A percentile compares a stretch with the other conserved stretches of the same genome.
Conservation (phyloP, 1,139 yeast species). For the Nakaseomyces kungkrabaensis region DNA sequence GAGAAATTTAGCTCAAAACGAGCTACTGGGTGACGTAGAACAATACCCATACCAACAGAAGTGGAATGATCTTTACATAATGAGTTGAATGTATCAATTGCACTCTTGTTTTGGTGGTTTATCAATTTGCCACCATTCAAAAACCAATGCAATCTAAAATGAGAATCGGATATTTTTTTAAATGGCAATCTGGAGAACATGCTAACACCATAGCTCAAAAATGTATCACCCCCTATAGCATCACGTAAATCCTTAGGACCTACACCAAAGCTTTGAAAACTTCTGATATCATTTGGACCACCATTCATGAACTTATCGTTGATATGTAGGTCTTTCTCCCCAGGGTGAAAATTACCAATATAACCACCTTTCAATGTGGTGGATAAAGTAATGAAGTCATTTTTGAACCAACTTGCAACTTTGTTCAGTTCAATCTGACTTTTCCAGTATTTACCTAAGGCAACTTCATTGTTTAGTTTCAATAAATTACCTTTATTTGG, state of each 20-base stretch:
- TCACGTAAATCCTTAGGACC: constrained; percentile 63
- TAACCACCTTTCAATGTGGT: constrained; percentile 44
- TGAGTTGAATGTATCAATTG: constrained; percentile 21
- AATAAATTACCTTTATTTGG: constrained; percentile 50
- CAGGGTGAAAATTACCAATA: constrained; percentile 32
- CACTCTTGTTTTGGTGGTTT: constrained; percentile 27
- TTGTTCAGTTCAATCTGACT: constrained; percentile 38
- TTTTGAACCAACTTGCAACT: constrained; percentile 29
- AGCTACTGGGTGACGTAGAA: constrained; percentile 81
- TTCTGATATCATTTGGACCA: constrained; percentile 29
- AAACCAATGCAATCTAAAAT: constrained; percentile 61
- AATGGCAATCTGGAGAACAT: constrained; percentile 58
- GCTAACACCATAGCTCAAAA: constrained; percentile 62
- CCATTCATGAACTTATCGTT: constrained; percentile 54
- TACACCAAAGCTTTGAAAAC: constrained; percentile 46
- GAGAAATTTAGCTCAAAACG: constrained; percentile 84
- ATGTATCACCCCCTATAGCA: constrained; percentile 74
- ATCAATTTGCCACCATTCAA: constrained; percentile 65
- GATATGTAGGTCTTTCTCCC: constrained; percentile 20
- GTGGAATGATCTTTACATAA: constrained; percentile 39
- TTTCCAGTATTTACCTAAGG: constrained; percentile 21
- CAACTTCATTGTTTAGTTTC: constrained; percentile 47
- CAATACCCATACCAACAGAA: constrained; percentile 65
- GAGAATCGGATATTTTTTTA: constrained; percentile 39
- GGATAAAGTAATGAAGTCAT: constrained; percentile 32